Percentiles rank a stretch among this genome's conserved stretches.
Evolutionary conservation across 345 rosid genomes (phyloP).

Genomic region (Euphorbia tirucalli): DNA sequence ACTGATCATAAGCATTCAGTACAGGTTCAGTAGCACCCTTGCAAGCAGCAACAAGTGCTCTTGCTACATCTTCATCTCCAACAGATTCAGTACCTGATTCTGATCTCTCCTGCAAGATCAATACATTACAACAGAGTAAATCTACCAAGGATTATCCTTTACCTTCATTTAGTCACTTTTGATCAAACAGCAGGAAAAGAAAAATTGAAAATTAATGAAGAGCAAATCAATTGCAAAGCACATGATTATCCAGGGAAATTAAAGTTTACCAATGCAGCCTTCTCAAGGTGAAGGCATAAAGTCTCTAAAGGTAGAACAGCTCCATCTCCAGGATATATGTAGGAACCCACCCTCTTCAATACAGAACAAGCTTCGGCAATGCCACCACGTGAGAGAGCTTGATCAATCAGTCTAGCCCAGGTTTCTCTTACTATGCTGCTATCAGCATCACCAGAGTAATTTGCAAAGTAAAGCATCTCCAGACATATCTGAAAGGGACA

Average conservation of each 20-base stretch:
- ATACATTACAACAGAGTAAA: neutral
- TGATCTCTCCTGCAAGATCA: slow-evolving; percentile 64
- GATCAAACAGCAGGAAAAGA: neutral
- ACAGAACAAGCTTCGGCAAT: slow-evolving; percentile 95
- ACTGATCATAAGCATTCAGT: slow-evolving; percentile 74
- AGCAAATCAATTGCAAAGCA: neutral
- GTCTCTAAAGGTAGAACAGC: slow-evolving; percentile 79
- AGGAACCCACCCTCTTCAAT: slow-evolving; percentile 83
- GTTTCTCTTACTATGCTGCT: slow-evolving; percentile 90
- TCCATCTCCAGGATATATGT: slow-evolving; percentile 90
- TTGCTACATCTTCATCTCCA: slow-evolving; percentile 87
- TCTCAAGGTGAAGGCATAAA: slow-evolving; percentile 93
- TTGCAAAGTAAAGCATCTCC: slow-evolving; percentile 94
- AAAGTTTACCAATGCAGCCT: slow-evolving; percentile 72
- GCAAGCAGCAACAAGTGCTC: slow-evolving; percentile 91
- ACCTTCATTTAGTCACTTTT: neutral
- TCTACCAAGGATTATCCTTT: neutral
- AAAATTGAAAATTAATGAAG: neutral
- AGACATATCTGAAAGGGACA: slow-evolving; percentile 58
- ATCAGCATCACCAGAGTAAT: slow-evolving; percentile 87
- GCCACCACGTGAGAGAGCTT: slow-evolving; percentile 86
- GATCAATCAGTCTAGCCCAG: slow-evolving; percentile 91
- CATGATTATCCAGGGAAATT: slow-evolving; percentile 1
- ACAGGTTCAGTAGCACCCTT: slow-evolving; percentile 91
- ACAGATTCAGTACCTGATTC: slow-evolving; percentile 63